phyloP scores from a whole-genome alignment of 2,329 filamentous ascomycete genomes.

The Hypoxylon sp. region DNA sequence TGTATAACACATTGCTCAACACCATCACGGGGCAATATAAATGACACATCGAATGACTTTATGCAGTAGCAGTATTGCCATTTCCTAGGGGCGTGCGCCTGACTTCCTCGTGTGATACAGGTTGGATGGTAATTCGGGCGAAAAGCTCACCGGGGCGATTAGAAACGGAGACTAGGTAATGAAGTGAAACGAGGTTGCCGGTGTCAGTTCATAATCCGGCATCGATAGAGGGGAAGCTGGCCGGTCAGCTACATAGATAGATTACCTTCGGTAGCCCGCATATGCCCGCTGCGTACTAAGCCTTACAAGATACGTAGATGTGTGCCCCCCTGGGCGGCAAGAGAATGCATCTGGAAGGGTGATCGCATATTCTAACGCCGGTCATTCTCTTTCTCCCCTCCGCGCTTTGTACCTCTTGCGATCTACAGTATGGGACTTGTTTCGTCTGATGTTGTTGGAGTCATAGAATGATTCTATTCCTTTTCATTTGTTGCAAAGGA shows the following conservation, averaged over 20 bases:
- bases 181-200: constrained; percentile 2
- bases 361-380: constrained; percentile 29
- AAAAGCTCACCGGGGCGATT: constrained; percentile 9
- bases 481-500: constrained; percentile 10
- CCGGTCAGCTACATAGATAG: constrained; percentile 23
- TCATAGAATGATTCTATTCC: constrained; percentile 12
- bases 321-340: constrained; percentile 15
- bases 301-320: constrained; percentile 38
- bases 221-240: constrained; percentile 17
- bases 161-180: constrained; percentile 1
- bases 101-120: constrained; percentile 26
- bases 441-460: constrained; percentile 21
- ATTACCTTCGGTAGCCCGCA: constrained; percentile 24
- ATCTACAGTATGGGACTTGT: constrained; percentile 8
- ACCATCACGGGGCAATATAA: constrained; percentile 8
- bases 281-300: constrained; percentile 45
- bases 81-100: constrained; percentile 8
- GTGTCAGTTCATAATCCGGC: constrained; percentile 18
- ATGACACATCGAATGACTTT: constrained; percentile 4
- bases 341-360: constrained; percentile 31
- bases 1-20: constrained; percentile 7
- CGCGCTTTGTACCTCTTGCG: constrained; percentile 1
- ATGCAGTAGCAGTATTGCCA: constrained; percentile 4
- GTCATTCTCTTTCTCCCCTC: not conserved
- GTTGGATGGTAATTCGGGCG: constrained; percentile 14